Base-by-base conservation (phyloP, 2,329 filamentous ascomycete genomes). In the Exophiala phaeomuriformis region DNA sequence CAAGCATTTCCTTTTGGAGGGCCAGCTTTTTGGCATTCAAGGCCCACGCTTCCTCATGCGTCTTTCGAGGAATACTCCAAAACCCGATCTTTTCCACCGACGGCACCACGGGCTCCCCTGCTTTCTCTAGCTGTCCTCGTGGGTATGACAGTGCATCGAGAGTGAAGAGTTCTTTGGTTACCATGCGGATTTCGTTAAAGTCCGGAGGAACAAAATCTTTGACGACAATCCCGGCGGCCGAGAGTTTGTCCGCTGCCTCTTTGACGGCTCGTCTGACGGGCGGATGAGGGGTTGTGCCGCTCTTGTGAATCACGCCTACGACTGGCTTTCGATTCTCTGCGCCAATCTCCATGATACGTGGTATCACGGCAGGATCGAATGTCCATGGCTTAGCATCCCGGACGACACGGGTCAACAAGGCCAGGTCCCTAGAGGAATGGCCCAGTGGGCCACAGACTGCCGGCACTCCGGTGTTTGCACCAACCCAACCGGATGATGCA, bases 291-390 rank as follows among this genome's bases (percentile, higher is more conserved):
- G 64, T 64, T 36, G 64, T 67, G 41, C 60, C 69, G 63, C 64
- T 69, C 30, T 49, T 78, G 8, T 46, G 72, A 2, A 85, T 82
- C 47, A 82, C 72, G 7, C 77, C 79, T 29, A 87, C 76, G 3
- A 72, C 83, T 48, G 87, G 71, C 41, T 71, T 77, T 27, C 86
- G 66, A 39, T 36, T 36, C 41, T 47, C 66, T 66, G 4, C 52
- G 8, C 53, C 49, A n/a, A n/a, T 9, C 31, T 52, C 32, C 61
- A 46, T 67, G 39, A 66, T 64, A 2, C 80, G 72, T 0, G 76
- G 76, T 12, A 53, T 45, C 37, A 77, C 71, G 32, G 73, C 73
- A 0, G 78, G 77, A 50, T 82, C 79, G 27, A 69, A 62, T 1
- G 69, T 64, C 78, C 79, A 82, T 1, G 78, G 78, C 51, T 76